Base-by-base conservation (phyloP, 805 yeast species). In the Ogataea zsoltii region DNA sequence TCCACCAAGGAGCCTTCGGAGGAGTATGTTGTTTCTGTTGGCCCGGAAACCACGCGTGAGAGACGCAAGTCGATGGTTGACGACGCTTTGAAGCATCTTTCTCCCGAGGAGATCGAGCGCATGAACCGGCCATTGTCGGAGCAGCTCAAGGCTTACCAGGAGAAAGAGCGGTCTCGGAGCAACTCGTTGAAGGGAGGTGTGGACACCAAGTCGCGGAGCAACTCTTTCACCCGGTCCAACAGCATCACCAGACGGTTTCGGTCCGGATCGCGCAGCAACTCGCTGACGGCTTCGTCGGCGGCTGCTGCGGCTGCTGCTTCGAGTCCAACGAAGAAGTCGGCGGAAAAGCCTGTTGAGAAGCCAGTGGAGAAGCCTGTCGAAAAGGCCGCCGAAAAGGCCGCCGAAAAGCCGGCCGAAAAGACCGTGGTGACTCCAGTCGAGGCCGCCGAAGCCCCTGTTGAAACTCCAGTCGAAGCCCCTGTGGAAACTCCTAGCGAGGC, bases 141-240 rank as follows among this genome's bases (percentile, higher is more conserved):
- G 32, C 61, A 54, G 44, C 34, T 58, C n/a, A 59, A 57, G 49
- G 54, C 54, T 1, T 50, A 54, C 31, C 54, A 55, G 41, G 59
- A 55, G 16, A 56, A 56, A 16, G 72, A 74, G 46, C 68, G 69
- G 46, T 66, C 74, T 5, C 25, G 25, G 5, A 21, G 25, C 32
- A 75, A 66, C 55, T 75, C 80, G 28, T 58, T 65, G 45, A 70
- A 74, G 35, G 76, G 74, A 12, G 75, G 77, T 50, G 69, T 68
- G 9, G 46, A 33, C 11, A 34, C 67, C 18, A 57, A 45, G 23
- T 57, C 63, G 16, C 54, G 60, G 46, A 50, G 56, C 5, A 58
- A 55, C 38, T 60, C 65, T 4, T 39, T 45, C 30, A 41, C 53
- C n/a, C 43, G 56, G 45, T 44, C 55, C 10, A 53, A 51, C 42